Evolutionary conservation across 106 monocot genomes (phyloP), one percentile per base, ranked within the genome.

Genomic region (Dendrobium officinale): DNA sequence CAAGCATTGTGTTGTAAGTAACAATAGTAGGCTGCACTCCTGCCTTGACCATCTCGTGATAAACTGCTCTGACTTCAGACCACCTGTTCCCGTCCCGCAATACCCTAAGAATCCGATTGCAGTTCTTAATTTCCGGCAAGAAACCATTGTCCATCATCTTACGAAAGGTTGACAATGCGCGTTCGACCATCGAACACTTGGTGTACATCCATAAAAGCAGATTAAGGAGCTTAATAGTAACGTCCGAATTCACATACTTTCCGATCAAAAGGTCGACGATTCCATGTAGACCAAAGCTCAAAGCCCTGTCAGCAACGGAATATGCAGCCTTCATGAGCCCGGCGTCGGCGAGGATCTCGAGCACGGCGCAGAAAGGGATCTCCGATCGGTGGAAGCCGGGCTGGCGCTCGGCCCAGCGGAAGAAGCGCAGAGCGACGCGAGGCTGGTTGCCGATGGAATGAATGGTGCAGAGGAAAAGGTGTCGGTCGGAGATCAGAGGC

Each of bases 1-100:
- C 92, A 13, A 96, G 84, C 87, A 96, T 83, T 0, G 90, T 96
- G 54, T 96, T 96, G 77, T 87, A 96, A 8, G 93, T 96, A 19
- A 88, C 83, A 48, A 90, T 82, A 5, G 85, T 88, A 0, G 93
- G 93, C 67, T 49, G 75, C 20, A 93, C 49, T 15, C 88, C 86
- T 10, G 79, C 55, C 67, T 67, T 73, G n/a, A 75, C 13, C 93
- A 93, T 96, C 42, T 85, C 88, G 16, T 72, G 45, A 61, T 86
- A 96, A 6, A 92, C 78, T 1, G 75, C 79, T 17, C 87, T 67
- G 10, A 87, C 87, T 20, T 90, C 87, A 0, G 48, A 42, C 85
- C 87, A 85, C 77, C 56, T 55, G 9, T 75, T 80, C 4, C 29
- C 67, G 45, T 90, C 86, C 42, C 96, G 77, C 64, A 93, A 73